Percentiles rank a stretch among this genome's conserved stretches.
Conservation (phyloP, 495 filamentous ascomycete species). For the Entonaema liquescens region DNA sequence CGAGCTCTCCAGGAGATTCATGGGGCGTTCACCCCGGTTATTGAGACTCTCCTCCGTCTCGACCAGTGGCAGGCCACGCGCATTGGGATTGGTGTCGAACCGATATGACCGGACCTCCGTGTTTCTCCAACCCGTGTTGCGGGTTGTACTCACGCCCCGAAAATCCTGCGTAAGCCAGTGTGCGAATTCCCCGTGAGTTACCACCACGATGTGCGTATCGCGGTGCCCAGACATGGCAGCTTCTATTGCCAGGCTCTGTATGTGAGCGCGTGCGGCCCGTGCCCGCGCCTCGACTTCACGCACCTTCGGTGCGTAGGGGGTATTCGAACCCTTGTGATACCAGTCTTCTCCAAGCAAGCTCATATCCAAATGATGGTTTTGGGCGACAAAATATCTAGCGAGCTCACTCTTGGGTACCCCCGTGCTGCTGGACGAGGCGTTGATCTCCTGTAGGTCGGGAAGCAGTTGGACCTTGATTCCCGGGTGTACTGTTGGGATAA, state of each 20-base stretch:
- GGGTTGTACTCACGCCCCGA: constrained; percentile 55
- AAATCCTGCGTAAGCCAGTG: constrained; percentile 82
- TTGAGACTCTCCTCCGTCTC: constrained; percentile 61
- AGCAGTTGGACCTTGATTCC: constrained; percentile 18
- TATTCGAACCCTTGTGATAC: constrained; percentile 67
- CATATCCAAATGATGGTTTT: constrained; percentile 53
- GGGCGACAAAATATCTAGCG: constrained; percentile 41
- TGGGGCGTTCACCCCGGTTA: neutral
- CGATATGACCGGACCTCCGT: constrained; percentile 72
- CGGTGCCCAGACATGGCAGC: constrained; percentile 49
- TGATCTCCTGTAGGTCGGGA: constrained; percentile 60
- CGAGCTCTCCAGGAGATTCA: no score
- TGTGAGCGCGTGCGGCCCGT: constrained; percentile 64
- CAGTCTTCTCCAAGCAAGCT: constrained; percentile 62
- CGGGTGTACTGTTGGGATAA: constrained; percentile 49
- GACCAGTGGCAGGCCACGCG: constrained; percentile 42
- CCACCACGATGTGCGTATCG: constrained; percentile 63
- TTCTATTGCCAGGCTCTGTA: constrained; percentile 55
- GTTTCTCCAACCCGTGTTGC: constrained; percentile 52
- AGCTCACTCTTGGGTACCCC: constrained; percentile 62
- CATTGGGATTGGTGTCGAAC: constrained; percentile 60
- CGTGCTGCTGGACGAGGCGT: constrained; percentile 73
- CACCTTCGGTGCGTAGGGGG: constrained; percentile 59
- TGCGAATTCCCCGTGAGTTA: constrained; percentile 42
- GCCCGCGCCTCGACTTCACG: constrained; percentile 66